Evolutionary conservation across 2,329 filamentous ascomycete genomes (phyloP), one percentile per base, ranked within the genome.

Genomic region (Ascochyta pisi): DNA sequence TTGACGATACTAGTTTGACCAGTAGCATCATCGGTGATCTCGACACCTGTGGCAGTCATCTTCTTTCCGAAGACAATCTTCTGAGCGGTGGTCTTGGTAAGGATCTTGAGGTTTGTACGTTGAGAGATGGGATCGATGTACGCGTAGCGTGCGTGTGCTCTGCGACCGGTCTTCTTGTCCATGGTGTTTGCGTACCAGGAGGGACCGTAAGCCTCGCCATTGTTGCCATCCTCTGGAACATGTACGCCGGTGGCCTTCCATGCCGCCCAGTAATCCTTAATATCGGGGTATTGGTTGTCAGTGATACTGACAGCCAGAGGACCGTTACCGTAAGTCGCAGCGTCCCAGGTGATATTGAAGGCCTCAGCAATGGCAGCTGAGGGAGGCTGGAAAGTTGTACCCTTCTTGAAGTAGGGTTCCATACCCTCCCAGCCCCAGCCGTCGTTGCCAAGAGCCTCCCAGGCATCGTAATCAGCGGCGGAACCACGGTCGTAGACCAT

Each of bases 401-500:
- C 62, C 55, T 71, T 68, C 44, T 58, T 61, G 53, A 68, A 70
- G 47, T 64, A 69, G 3, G 62, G 60, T 23, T 73, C 48, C 42
- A 83, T 62, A 12, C 76, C 76, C 34, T 82, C 72, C 82, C 83
- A 88, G 1, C 79, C 78, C 85, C 86, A 88, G 1, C 83, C 85
- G 0, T 71, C 57, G 63, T 87, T 88, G 1, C 85, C 85, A n/a
- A 88, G 70, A 37, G 76, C 72, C 49, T 79, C 81, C 85, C 85
- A 88, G 1, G 78, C 78, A 71, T 87, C 82, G 54, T 76, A 77
- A 47, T 76, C 74, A 23, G 60, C 70, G 23, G 66, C 60, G 27
- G 60, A 63, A 12, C 68, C 76, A 26, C 76, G 64, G 39, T 70
- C 68, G 47, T 74, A 76, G 13, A 70, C 63, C 73, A 78, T 74